Evolutionary conservation across 306 rosid genomes (phyloP), one percentile per base, ranked within the genome.

Genomic region (Rosa multiflora): DNA sequence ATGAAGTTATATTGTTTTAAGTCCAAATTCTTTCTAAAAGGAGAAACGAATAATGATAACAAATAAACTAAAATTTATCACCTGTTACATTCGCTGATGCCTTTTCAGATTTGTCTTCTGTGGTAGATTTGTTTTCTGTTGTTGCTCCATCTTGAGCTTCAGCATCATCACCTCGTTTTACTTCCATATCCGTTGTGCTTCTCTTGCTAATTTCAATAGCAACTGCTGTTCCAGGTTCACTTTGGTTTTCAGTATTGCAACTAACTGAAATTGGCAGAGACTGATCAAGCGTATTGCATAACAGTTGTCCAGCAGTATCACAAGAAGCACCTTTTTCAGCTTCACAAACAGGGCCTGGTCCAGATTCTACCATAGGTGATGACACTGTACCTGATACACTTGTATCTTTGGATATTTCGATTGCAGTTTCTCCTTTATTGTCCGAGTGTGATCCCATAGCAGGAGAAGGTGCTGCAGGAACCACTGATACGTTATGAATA

Each of bases 321-420:
- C 29, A 47, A 29, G 85, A 70, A 42, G 76, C 61, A 71, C 71
- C 80, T 5, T 74, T 83, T 73, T 80, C 83, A 40, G 74, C 81
- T 76, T 51, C 82, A 73, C 78, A 82, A 81, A 70, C 76, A 76
- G 82, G 79, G 81, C 72, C 78, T 70, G 78, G 76, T 80, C 70
- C 82, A 77, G 76, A 70, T 80, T 82, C 88, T 77, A 43, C 80
- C 40, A 80, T 83, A 47, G 87, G 83, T 79, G 91, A 82, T 78
- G 44, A 82, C 67, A 77, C 47, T 51, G 78, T 74, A 71, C 77
- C 52, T n/a, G 89, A 69, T 44, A 72, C 29, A 48, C 70, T 78
- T 20, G 79, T 82, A 78, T 89, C 93, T 75, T 85, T 72, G 1
- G 82, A 77, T 74, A 75, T 70, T 82, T 77, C 72, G 53, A 75